These are phyloP conservation scores for Artemisia annua DNA, from an alignment of 129 eudicot genomes.

Conservation along the genomic window DNA sequence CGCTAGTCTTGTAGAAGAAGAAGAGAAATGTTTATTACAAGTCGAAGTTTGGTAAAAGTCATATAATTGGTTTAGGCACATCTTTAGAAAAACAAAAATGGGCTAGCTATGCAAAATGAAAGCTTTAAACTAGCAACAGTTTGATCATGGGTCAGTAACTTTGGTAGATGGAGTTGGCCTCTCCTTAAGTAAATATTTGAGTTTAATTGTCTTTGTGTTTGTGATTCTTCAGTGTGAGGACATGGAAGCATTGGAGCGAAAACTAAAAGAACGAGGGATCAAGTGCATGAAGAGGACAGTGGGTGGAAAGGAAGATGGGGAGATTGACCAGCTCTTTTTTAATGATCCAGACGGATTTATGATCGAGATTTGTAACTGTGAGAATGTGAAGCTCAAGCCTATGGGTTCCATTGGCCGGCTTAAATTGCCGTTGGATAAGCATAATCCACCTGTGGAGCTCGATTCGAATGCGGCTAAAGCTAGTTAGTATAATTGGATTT, in stretches of 20 bases:
- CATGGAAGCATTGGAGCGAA: too few species aligned
- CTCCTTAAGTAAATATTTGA: too few species aligned
- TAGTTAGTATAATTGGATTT: not conserved
- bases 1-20: too few species aligned
- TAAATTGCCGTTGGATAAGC: slow-evolving; percentile 59
- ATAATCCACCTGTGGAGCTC: slow-evolving; percentile 64
- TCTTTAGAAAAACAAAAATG: too few species aligned
- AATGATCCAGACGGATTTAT: slow-evolving; percentile 86
- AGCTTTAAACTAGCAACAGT: too few species aligned
- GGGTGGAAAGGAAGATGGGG: slow-evolving; percentile 55
- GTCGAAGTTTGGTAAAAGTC: too few species aligned
- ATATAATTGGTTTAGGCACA: too few species aligned
- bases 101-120: too few species aligned
- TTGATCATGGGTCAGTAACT: too few species aligned
- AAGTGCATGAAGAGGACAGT: slow-evolving; percentile 75
- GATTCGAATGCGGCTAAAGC: slow-evolving; percentile 30
- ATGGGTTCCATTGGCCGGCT: slow-evolving; percentile 41
- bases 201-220: not conserved
- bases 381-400: slow-evolving; percentile 70
- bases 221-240: slow-evolving; percentile 52
- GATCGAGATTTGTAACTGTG: slow-evolving; percentile 90
- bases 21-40: too few species aligned
- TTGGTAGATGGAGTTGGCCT: too few species aligned
- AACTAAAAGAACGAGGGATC: not conserved
- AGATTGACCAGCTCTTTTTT: slow-evolving; percentile 78